These are phyloP conservation scores for Astrothelium macrocarpum DNA, from an alignment of 495 filamentous ascomycete genomes.

Conservation along the genomic window DNA sequence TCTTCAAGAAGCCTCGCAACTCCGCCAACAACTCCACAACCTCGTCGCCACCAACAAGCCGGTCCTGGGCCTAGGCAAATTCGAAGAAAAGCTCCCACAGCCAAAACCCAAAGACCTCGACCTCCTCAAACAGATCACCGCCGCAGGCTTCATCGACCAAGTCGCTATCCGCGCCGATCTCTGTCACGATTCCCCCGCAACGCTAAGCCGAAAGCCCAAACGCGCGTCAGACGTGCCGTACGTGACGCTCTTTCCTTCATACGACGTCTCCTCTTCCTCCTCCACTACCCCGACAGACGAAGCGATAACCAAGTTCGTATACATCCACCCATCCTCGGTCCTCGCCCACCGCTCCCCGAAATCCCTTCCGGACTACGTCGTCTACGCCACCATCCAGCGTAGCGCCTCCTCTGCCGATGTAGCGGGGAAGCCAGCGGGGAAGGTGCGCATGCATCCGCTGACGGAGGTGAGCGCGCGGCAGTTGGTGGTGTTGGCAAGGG, in stretches of 20 bases:
- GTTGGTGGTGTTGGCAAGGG: slow-evolving; percentile 70
- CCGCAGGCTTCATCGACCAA: slow-evolving; percentile 90
- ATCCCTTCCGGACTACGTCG: slow-evolving; percentile 73
- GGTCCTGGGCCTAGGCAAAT: slow-evolving; percentile 45
- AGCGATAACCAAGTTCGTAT: slow-evolving; percentile 47
- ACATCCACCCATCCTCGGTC: slow-evolving; percentile 74
- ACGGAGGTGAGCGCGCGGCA: slow-evolving; percentile 65
- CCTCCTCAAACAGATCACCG: slow-evolving; percentile 79
- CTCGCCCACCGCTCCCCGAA: slow-evolving; percentile 55
- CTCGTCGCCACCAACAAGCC: slow-evolving; percentile 66
- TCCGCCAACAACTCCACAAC: slow-evolving; percentile 70
- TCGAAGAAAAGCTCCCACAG: slow-evolving; percentile 49
- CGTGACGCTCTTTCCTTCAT: slow-evolving; percentile 69
- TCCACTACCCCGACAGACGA: slow-evolving; percentile 7
- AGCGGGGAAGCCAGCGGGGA: slow-evolving; percentile 42
- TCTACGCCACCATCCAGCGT: slow-evolving; percentile 78
- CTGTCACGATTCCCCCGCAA: slow-evolving; percentile 50
- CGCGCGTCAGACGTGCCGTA: slow-evolving; percentile 86
- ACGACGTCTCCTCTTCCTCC: slow-evolving; percentile 22
- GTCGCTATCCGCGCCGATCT: slow-evolving; percentile 89
- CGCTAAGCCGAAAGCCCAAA: slow-evolving; percentile 62
- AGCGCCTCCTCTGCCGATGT: slow-evolving; percentile 39
- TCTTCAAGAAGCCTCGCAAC: slow-evolving; percentile 73
- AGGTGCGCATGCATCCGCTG: slow-evolving; percentile 81
- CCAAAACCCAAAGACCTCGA: slow-evolving; percentile 65